phyloP scores from a whole-genome alignment of 805 yeast species.

The Candida sanyiensis region DNA sequence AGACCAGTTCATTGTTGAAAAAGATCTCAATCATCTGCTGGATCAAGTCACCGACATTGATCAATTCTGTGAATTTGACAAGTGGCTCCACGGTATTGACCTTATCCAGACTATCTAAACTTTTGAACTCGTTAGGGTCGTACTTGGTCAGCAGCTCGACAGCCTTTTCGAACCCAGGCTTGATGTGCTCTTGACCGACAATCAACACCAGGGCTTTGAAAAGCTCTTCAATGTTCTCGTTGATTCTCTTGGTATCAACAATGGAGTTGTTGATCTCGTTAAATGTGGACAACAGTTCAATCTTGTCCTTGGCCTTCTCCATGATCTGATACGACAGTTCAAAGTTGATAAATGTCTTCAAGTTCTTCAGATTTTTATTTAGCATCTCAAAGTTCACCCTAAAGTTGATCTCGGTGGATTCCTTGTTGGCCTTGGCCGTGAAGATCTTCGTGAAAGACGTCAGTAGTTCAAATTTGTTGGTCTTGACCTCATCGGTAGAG shows the following conservation, averaged over 20 bases:
- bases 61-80: slow-evolving; percentile 80
- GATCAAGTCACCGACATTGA: slow-evolving; percentile 87
- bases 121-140: slow-evolving; percentile 46
- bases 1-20: slow-evolving; percentile 73
- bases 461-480: slow-evolving; percentile 49
- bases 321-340: slow-evolving; percentile 71
- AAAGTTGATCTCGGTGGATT: slow-evolving; percentile 42
- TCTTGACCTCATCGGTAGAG: slow-evolving; percentile 27
- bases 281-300: slow-evolving; percentile 53
- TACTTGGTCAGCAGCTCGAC: slow-evolving; percentile 62
- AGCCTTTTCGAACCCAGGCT: slow-evolving; percentile 80
- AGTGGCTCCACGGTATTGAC: slow-evolving; percentile 65
- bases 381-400: slow-evolving; percentile 79
- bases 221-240: slow-evolving; percentile 47
- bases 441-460: slow-evolving; percentile 62
- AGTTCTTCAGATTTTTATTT: slow-evolving; percentile 65
- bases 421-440: slow-evolving; percentile 30
- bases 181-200: slow-evolving; percentile 70
- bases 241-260: slow-evolving; percentile 24
- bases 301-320: slow-evolving; percentile 59
- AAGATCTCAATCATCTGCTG: slow-evolving; percentile 90
- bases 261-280: slow-evolving; percentile 29
- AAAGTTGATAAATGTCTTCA: slow-evolving; percentile 72
- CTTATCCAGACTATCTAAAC: slow-evolving; percentile 28
- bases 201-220: slow-evolving; percentile 60